phyloP scores from a whole-genome alignment of 2,329 filamentous ascomycete genomes.

The Dothistroma septosporum region DNA sequence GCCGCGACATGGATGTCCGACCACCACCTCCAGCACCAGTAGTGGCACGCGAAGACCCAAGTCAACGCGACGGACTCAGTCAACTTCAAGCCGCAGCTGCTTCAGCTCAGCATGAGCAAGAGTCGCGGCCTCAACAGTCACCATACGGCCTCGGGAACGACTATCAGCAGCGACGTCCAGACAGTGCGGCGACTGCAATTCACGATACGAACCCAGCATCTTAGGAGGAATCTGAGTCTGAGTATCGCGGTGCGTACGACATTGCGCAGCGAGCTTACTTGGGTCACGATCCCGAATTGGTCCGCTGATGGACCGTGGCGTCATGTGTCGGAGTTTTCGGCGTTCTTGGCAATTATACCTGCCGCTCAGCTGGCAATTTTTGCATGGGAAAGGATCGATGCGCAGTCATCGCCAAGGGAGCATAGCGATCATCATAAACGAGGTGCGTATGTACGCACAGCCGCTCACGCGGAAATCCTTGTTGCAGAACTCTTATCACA shows the following conservation, averaged over 20 bases:
- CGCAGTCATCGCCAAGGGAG: neutral
- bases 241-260: neutral
- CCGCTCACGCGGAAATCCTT: neutral
- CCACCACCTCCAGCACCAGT: slow-evolving; percentile 21
- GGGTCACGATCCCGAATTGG: neutral
- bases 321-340: neutral
- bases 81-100: slow-evolving; percentile 28
- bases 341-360: neutral
- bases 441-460: neutral
- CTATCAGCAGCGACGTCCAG: slow-evolving; percentile 12
- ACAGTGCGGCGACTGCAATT: neutral
- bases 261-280: neutral
- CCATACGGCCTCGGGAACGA: slow-evolving; percentile 28
- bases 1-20: slow-evolving; percentile 22
- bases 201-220: slow-evolving; percentile 13
- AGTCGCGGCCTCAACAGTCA: slow-evolving; percentile 21
- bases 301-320: neutral
- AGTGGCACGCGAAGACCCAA: slow-evolving; percentile 19
- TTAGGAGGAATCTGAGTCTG: slow-evolving; percentile 7
- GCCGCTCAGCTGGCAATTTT: neutral
- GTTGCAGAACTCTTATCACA: neutral
- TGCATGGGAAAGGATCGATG: neutral
- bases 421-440: neutral
- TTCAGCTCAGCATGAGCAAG: slow-evolving; percentile 18
- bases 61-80: slow-evolving; percentile 23